Evolutionary conservation across 441 rosid species (phyloP), one percentile per base, ranked within the genome.

Genomic region (Erodium chrysanthum): DNA sequence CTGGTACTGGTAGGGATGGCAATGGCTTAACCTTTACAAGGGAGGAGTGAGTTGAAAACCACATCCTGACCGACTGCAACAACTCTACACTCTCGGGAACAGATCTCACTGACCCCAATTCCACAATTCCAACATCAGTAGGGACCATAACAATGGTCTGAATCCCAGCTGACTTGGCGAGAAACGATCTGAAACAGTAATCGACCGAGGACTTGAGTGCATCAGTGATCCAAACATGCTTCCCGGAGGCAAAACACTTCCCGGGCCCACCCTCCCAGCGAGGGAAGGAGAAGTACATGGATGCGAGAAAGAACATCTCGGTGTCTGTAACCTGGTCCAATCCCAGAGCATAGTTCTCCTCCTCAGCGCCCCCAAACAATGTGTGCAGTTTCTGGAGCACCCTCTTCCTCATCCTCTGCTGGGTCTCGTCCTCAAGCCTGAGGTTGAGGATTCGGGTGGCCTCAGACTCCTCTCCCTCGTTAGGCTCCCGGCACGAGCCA

Each of bases 401-500:
- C 68, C 64, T 74, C 79, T 76, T 79, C 68, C 76, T 85, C 73
- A 78, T 75, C 79, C 78, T 80, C 18, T 78, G 80, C 17, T 68
- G 54, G 64, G 65, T 75, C 1, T 63, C 70, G 73, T 54, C 35
- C 35, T 31, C 35, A 0, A 31, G 35, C 35, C 35, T 66, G 42
- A 50, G 66, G 9, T 58, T 52, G 5, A 79, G 74, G 70, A 44
- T 70, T 18, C 64, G 76, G 20, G 70, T 85, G 12, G 68, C 73
- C 42, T 67, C 73, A 4, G 80, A 81, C 70, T 20, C 67, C 22
- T 74, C 74, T 0, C 35, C 35, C 6, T 31, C 35, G 35, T 31
- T 31, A 27, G 71, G 65, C 64, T 73, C 74, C 74, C 79, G 76
- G 72, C 83, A 87, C 75, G 80, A 80, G 1, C 93, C 93, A 74